These are phyloP conservation scores for Plasmodium yoelii DNA, from an alignment of 169 alveolate species.

Conservation along the genomic window DNA sequence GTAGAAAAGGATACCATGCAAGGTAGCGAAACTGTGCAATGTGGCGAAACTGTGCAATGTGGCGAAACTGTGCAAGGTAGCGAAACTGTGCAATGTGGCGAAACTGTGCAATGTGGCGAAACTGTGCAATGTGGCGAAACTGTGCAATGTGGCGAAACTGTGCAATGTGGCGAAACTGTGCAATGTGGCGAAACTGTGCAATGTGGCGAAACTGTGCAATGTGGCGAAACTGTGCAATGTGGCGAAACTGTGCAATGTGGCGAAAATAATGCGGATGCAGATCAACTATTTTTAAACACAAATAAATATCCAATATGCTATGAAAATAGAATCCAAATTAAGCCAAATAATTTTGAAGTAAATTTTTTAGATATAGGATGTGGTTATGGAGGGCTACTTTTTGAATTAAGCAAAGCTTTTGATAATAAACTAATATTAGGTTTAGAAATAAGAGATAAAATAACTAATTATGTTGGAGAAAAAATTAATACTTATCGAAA, in stretches of 20 bases:
- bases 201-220: no score
- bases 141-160: no score
- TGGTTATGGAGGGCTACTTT: constrained; percentile 92
- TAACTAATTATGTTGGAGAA: constrained; percentile 91
- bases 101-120: no score
- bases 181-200: no score
- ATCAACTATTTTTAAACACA: constrained; percentile 24
- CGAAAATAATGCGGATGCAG: not conserved
- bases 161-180: no score
- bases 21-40: no score
- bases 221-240: no score
- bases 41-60: no score
- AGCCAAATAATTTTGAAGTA: constrained; percentile 30
- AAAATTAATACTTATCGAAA: constrained; percentile 84
- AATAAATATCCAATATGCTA: constrained; percentile 37
- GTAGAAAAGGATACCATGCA: not conserved
- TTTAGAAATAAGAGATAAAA: constrained; percentile 92
- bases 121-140: no score
- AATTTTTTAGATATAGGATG: constrained; percentile 90
- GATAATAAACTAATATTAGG: constrained; percentile 86
- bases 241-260: not conserved
- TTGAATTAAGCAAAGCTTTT: constrained; percentile 84
- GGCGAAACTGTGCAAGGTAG: no score
- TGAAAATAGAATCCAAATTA: not conserved
- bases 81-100: no score